Conservation (phyloP, 306 rosid species). For the Hylodesmum podocarpum region DNA sequence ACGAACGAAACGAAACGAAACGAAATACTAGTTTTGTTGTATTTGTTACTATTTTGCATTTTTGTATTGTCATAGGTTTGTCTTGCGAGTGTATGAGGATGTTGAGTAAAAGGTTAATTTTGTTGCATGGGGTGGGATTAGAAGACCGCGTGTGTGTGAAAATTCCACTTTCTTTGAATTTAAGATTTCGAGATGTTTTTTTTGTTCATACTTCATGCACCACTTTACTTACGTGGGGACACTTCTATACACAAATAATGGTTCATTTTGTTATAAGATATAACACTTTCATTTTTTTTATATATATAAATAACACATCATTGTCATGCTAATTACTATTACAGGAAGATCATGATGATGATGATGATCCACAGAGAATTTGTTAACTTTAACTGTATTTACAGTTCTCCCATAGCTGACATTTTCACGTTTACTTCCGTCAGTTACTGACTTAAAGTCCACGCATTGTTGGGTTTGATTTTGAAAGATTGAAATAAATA, state of each 20-base stretch:
- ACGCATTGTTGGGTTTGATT: slow-evolving; percentile 25
- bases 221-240: slow-evolving; percentile 14
- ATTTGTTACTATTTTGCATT: slow-evolving; percentile 10
- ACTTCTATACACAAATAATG: not conserved
- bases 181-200: not conserved
- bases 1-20: not conserved
- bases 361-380: not conserved
- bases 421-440: slow-evolving; percentile 22
- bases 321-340: not conserved
- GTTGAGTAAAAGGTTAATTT: not conserved
- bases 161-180: slow-evolving; percentile 24
- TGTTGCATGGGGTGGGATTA: slow-evolving; percentile 36
- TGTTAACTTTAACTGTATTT: not conserved
- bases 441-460: slow-evolving; percentile 22
- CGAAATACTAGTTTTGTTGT: slow-evolving; percentile 20
- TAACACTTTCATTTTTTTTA: too few species aligned
- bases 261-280: not conserved
- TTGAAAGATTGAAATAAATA: slow-evolving; percentile 11
- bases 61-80: slow-evolving; percentile 14
- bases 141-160: slow-evolving; percentile 10
- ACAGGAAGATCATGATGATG: not conserved
- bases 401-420: slow-evolving; percentile 20
- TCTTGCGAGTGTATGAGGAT: not conserved
- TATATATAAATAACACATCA: too few species aligned
- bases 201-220: slow-evolving; percentile 6